Evolutionary conservation across 2,329 filamentous ascomycete species (phyloP).

Genomic region (Alternaria brassicae): DNA sequence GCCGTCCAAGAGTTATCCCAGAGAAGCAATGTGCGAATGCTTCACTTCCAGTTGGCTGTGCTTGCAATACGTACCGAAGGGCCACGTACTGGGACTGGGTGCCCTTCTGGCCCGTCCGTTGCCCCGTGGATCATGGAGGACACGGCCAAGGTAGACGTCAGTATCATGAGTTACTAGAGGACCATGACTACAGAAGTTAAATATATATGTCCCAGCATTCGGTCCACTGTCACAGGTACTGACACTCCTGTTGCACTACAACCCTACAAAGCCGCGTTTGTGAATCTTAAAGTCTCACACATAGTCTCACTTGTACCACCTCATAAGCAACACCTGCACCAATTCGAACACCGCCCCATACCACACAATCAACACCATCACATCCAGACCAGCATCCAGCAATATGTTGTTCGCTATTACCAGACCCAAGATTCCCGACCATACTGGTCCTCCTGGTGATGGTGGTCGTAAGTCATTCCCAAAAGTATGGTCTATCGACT

Average conservation of each 20-base stretch:
- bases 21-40: conserved; percentile 35
- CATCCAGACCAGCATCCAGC: conserved; percentile 12
- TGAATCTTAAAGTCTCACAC: conserved; percentile 31
- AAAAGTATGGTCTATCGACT: background rate
- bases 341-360: conserved; percentile 8
- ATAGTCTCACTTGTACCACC: conserved; percentile 25
- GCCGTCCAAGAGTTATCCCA: conserved; percentile 35
- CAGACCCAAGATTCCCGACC: conserved; percentile 20
- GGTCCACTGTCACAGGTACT: conserved; percentile 30
- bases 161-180: conserved; percentile 19
- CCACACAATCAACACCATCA: conserved; percentile 8
- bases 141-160: conserved; percentile 23
- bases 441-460: conserved; percentile 23
- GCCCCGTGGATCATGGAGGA: conserved; percentile 38
- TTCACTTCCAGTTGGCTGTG: conserved; percentile 44
- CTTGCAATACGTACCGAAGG: conserved; percentile 35
- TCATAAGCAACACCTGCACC: conserved; percentile 22
- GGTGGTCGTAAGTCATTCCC: conserved; percentile 29
- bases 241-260: conserved; percentile 28
- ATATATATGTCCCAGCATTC: conserved; percentile 32
- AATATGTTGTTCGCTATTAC: conserved; percentile 20
- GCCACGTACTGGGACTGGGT: conserved; percentile 44
- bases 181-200: conserved; percentile 18
- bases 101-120: conserved; percentile 41
- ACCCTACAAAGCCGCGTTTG: conserved; percentile 19